Evolutionary conservation across 176 grass and related monocot genomes (phyloP).

Genomic region (Poa annua): DNA sequence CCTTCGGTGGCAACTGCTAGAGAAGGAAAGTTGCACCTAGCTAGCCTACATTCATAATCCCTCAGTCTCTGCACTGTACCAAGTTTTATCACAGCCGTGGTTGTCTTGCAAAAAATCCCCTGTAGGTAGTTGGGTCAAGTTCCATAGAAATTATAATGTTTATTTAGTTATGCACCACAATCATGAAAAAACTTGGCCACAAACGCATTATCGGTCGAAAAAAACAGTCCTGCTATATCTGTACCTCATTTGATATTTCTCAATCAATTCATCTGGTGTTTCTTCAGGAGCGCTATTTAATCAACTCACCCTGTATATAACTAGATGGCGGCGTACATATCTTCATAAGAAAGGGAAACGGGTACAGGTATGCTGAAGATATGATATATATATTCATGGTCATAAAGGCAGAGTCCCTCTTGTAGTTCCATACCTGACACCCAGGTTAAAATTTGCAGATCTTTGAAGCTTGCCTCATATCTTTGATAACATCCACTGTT

Average conservation of each 20-base stretch:
- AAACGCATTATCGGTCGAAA: slow-evolving; percentile 10
- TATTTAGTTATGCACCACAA: not conserved
- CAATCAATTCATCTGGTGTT: slow-evolving; percentile 29
- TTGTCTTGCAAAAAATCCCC: not conserved
- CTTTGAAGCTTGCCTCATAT: slow-evolving; percentile 95
- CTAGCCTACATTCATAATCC: not conserved
- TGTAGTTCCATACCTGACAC: slow-evolving; percentile 31
- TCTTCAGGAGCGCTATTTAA: slow-evolving; percentile 95
- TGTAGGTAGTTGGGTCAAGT: slow-evolving; percentile 31
- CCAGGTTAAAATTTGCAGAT: slow-evolving; percentile 58
- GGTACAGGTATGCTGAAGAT: slow-evolving; percentile 66
- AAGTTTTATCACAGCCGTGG: not conserved
- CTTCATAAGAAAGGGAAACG: slow-evolving; percentile 92
- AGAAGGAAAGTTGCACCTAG: slow-evolving; percentile 17
- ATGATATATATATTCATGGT: slow-evolving; percentile 17
- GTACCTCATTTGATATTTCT: slow-evolving; percentile 25
- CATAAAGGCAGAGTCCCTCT: not conserved
- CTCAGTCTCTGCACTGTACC: not conserved
- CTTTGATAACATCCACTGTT: slow-evolving; percentile 79
- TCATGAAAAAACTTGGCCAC: slow-evolving; percentile 15
- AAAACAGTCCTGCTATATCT: not conserved
- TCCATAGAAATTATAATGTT: slow-evolving; percentile 23
- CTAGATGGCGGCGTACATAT: slow-evolving; percentile 82
- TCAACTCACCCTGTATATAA: slow-evolving; percentile 96
- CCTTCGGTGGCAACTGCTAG: not conserved